Conservation (phyloP, 1,139 yeast species). For the Hyphopichia buzzinii region DNA sequence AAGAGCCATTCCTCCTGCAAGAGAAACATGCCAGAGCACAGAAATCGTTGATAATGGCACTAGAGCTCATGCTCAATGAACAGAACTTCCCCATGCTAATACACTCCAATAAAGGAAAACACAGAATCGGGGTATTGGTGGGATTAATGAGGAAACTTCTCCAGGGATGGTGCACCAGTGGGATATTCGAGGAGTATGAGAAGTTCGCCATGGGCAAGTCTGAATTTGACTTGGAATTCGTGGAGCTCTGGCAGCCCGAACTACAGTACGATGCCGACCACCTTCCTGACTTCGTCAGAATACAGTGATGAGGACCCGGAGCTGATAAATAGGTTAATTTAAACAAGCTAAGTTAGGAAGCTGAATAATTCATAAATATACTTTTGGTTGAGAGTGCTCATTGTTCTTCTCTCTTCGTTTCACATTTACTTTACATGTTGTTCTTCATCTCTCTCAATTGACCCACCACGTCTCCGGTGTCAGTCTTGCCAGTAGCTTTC, state of each 20-base stretch:
- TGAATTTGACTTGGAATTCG: constrained; percentile 79
- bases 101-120: constrained; percentile 95
- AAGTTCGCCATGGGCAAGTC: constrained; percentile 92
- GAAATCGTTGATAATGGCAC: constrained; percentile 56
- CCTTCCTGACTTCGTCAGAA: constrained; percentile 38
- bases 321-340: constrained; percentile 1
- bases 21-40: constrained; percentile 35
- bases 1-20: constrained; percentile 70
- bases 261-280: constrained; percentile 29
- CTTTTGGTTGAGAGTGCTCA: too few species aligned
- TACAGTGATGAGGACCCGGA: constrained; percentile 7
- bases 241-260: constrained; percentile 49
- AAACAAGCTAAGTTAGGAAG: too few species aligned
- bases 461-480: constrained; percentile 58
- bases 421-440: too few species aligned
- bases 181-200: constrained; percentile 90
- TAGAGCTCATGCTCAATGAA: constrained; percentile 62
- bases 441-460: constrained; percentile 71
- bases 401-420: too few species aligned
- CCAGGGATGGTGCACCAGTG: constrained; percentile 93
- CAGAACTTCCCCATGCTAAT: constrained; percentile 82
- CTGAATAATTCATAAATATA: too few species aligned
- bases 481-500: constrained; percentile 37
- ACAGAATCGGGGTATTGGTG: constrained; percentile 86
- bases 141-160: constrained; percentile 81